Base-by-base conservation (phyloP, 345 rosid genomes). In the sweet orange (Citrus sinensis) region DNA sequence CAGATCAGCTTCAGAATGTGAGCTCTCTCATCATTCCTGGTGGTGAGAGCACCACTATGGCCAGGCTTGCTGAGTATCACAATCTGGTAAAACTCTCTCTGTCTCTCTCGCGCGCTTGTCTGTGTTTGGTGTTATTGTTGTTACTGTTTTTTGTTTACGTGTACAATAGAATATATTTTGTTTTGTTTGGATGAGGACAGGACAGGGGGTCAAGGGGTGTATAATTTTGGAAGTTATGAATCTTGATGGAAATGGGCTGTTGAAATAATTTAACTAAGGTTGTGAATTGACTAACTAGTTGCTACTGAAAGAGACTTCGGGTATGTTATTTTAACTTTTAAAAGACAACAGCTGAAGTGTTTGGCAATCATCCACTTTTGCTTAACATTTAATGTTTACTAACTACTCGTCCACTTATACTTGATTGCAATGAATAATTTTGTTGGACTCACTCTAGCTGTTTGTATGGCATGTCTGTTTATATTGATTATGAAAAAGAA, bases 31-130 rank as follows among this genome's bases (percentile, higher is more conserved):
- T 96, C 78, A 96, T 96, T 67, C 99, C 98, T 46, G 99, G 99
- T 3, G 99, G 99, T 40, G 99, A 96, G 84, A 96, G 98, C 90
- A 96, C 98, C 84, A 92, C 98, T 82, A 96, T 96, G 99, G 97
- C 99, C 80, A 96, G 92, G 83, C 99, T 96, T 77, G 98, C 99
- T 22, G 88, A 91, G 81, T 91, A 76, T 76, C 97, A 96, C 76
- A 92, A 92, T 78, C 89, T 96, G 92, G 98, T 93, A 24, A 9
- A 20, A 11, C 1, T 39, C 72, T 79, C 56, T 40, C 46, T 9
- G 13, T 46, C 16, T 11, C 51, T 40, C 46, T 40, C 35, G 30
- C 35, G 5, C 6, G 2, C 11, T 32, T 4, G 49, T 42, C 11
- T 74, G 80, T 67, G 37, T 54, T 20, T 49, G 30, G 35, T 25